Conservation (phyloP, 1,284 basidiomycete species). For the Apiotrichum domesticum region DNA sequence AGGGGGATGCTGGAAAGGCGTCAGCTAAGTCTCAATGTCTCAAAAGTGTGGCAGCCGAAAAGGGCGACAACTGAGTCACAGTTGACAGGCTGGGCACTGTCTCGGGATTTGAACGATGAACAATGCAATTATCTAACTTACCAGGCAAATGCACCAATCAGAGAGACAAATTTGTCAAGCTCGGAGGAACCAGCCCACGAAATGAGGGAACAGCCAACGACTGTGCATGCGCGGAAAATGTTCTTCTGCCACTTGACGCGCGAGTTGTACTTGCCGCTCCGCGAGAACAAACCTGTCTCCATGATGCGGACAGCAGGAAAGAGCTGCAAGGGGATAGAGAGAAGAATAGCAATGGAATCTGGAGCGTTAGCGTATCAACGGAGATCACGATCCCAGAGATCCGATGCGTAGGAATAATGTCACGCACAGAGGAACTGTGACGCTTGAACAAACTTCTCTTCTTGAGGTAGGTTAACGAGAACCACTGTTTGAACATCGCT, state of each 20-base stretch:
- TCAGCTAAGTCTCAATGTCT: neutral
- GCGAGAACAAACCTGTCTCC: constrained; percentile 89
- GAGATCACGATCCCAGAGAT: no score
- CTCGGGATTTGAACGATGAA: no score
- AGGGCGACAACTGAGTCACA: no score
- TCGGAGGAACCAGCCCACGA: constrained; percentile 82
- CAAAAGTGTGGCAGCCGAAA: no score
- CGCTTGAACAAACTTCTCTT: constrained; percentile 80
- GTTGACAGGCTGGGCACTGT: no score
- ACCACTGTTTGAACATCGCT: constrained; percentile 86
- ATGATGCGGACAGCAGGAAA: constrained; percentile 97
- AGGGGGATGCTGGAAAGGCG: constrained; percentile 67
- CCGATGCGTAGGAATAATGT: neutral
- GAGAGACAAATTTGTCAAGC: constrained; percentile 93
- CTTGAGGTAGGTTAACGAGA: constrained; percentile 83
- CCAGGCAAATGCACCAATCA: constrained; percentile 94
- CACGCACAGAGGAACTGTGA: constrained; percentile 67
- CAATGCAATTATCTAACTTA: constrained; percentile 47
- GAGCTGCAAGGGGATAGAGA: constrained; percentile 89
- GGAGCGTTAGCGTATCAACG: constrained; percentile 2
- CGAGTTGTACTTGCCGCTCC: constrained; percentile 62
- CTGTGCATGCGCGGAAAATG: constrained; percentile 69
- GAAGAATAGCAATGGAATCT: constrained; percentile 79
- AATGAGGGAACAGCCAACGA: constrained; percentile 66
- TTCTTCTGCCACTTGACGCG: constrained; percentile 80